These are phyloP conservation scores for Penicillium hesseltinei DNA, from an alignment of 2,329 filamentous ascomycete species.

Conservation along the genomic window DNA sequence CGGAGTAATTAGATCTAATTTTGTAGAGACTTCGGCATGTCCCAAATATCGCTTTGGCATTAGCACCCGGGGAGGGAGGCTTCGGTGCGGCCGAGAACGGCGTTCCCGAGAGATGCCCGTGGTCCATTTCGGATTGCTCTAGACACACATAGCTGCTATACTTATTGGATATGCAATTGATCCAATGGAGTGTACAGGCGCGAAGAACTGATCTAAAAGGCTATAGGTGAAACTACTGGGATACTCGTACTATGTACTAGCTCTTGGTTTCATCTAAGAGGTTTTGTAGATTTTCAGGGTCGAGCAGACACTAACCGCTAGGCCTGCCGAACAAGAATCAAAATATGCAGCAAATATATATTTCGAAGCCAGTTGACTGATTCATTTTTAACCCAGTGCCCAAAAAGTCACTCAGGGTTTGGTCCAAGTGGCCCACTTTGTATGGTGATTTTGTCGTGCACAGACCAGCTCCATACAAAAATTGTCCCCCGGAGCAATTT, in stretches of 20 bases:
- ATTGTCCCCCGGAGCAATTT: constrained; percentile 1
- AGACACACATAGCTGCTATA: background rate
- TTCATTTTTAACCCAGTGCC: background rate
- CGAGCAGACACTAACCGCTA: background rate
- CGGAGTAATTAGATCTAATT: background rate
- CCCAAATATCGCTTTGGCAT: background rate
- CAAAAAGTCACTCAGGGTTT: background rate
- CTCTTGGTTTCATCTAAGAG: too few species aligned
- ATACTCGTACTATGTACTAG: too few species aligned
- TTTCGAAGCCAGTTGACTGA: background rate
- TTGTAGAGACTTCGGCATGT: background rate
- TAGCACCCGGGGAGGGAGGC: background rate
- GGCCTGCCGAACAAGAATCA: background rate
- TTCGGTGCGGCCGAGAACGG: background rate
- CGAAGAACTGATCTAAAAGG: background rate
- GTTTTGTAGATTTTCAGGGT: too few species aligned
- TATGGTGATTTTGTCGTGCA: background rate
- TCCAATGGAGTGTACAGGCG: background rate
- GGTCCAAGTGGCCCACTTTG: background rate
- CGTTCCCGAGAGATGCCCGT: background rate
- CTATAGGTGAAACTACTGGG: too few species aligned
- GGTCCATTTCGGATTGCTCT: background rate
- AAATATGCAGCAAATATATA: background rate
- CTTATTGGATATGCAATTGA: background rate
- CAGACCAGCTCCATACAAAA: background rate